Base-by-base conservation (phyloP, 352 stramenopile genomes). In the Phytophthora sansomeana region DNA sequence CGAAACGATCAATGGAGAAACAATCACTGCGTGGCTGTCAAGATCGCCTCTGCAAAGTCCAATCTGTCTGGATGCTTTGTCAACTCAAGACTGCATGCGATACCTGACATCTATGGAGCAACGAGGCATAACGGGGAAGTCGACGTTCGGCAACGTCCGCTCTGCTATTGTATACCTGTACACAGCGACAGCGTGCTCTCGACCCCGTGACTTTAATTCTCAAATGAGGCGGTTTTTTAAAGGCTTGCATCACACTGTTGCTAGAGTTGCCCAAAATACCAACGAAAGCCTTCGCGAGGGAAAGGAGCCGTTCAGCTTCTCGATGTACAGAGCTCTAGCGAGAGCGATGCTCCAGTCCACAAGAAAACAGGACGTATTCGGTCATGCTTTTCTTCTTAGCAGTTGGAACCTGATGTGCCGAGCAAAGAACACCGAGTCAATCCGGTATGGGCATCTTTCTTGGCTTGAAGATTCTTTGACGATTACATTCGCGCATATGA, bases 381-480 rank as follows among this genome's bases (percentile, higher is more conserved):
- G 21, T 21, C 64, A 63, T 48, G 7, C 29, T 4, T 63, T 67
- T 56, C 33, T 72, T 6, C 3, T 67, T 0, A 26, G 51, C 1
- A 58, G 17, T 10, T 72, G 51, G 44, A 63, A 67, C 28, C 29
- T 67, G 0, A 67, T 67, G 50, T 67, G 56, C n/a, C n/a, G n/a
- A n/a, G n/a, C n/a, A n/a, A n/a, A n/a, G n/a, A n/a, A n/a, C n/a
- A n/a, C n/a, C n/a, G n/a, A n/a, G n/a, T n/a, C n/a, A n/a, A n/a
- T n/a, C n/a, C n/a, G n/a, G n/a, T n/a, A n/a, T n/a, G n/a, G n/a
- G n/a, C n/a, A n/a, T n/a, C n/a, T n/a, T n/a, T n/a, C n/a, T n/a
- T n/a, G n/a, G n/a, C n/a, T n/a, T n/a, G n/a, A n/a, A n/a, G n/a
- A n/a, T n/a, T n/a, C n/a, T n/a, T n/a, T n/a, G n/a, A n/a, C n/a